Base-by-base conservation (phyloP, 83 land plant genomes). In the Diphasiastrum complanatum region DNA sequence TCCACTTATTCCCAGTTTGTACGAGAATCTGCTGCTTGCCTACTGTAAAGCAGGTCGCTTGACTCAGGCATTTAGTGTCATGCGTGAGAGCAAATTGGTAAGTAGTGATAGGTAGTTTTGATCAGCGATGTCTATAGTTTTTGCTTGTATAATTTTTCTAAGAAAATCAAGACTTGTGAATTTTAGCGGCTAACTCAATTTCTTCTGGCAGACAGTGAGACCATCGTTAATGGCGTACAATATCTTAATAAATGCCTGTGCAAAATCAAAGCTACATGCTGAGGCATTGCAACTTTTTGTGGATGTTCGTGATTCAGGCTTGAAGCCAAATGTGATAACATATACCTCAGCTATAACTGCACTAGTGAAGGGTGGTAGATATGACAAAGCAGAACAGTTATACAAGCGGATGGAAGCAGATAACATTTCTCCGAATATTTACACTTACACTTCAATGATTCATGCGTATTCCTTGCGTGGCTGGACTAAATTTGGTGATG, bases 301-400 rank as follows among this genome's bases (percentile, higher is more conserved):
- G 28, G 74, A 55, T 24, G 38, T 75, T 28, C 38, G 33, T 11
- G 34, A 61, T 12, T 20, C 37, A 35, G 74, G 78, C 14, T 37
- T 45, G 29, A 53, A 45, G 33, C 66, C 78, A 14, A 68, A 38
- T 54, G 16, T 61, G 0, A 52, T 75, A 11, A 75, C 76, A 26
- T 75, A 68, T 43, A 75, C 76, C 37, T 75, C 74, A 32, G 49
- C 68, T 40, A 75, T 75, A 23, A 30, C 63, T 26, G 72, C 78
- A 20, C 28, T 75, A 31, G 78, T 43, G 6, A 45, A 54, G 40
- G 72, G 41, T 45, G 78, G 74, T 24, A 62, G 58, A 32, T 75
- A 48, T 48, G 66, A 68, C 27, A 68, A 63, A 56, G 78, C 78
- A 37, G 78, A 61, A n/a, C 54, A 69, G 43, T 30, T 75, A 0